These are phyloP conservation scores for Taphrina communis DNA, from an alignment of 1,139 yeast genomes.

Conservation along the genomic window DNA sequence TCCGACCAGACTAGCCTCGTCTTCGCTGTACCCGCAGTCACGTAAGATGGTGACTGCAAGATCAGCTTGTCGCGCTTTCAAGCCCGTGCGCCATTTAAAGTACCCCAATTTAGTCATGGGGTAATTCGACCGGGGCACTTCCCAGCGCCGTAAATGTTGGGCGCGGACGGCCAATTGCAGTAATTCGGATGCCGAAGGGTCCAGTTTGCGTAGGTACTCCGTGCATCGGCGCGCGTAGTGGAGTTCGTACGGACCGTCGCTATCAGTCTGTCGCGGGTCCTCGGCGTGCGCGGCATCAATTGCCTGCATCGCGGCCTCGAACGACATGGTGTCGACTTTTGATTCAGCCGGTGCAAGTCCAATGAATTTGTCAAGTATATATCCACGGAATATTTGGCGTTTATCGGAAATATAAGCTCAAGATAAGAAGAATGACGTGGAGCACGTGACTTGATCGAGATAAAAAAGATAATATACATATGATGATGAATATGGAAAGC, in stretches of 20 bases:
- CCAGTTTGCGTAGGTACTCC: constrained; percentile 10
- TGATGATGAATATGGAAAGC: not conserved
- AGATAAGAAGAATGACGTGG: not conserved
- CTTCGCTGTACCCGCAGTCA: constrained; percentile 10
- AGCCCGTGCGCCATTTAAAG: constrained; percentile 32
- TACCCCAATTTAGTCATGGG: constrained; percentile 37
- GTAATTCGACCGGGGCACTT: constrained; percentile 30
- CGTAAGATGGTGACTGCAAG: constrained; percentile 1
- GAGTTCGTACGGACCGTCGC: constrained; percentile 33
- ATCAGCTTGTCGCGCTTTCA: constrained; percentile 32
- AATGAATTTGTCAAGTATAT: not conserved
- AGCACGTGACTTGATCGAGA: constrained; percentile 4
- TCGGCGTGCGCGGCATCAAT: constrained; percentile 32
- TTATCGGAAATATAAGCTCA: constrained; percentile 5
- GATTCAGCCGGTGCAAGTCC: not conserved
- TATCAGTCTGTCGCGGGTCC: constrained; percentile 16
- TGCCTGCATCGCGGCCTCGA: constrained; percentile 20
- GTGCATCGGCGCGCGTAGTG: constrained; percentile 30
- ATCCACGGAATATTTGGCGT: too few relatives aligned
- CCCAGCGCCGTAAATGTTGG: constrained; percentile 37
- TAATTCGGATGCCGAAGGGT: constrained; percentile 23
- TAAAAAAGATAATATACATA: not conserved
- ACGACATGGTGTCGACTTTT: constrained; percentile 14
- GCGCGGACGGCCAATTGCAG: constrained; percentile 34
- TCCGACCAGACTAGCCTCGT: constrained; percentile 14